Evolutionary conservation across 768 basidiomycete genomes (phyloP).

Genomic region (Lentinus tigrinus): DNA sequence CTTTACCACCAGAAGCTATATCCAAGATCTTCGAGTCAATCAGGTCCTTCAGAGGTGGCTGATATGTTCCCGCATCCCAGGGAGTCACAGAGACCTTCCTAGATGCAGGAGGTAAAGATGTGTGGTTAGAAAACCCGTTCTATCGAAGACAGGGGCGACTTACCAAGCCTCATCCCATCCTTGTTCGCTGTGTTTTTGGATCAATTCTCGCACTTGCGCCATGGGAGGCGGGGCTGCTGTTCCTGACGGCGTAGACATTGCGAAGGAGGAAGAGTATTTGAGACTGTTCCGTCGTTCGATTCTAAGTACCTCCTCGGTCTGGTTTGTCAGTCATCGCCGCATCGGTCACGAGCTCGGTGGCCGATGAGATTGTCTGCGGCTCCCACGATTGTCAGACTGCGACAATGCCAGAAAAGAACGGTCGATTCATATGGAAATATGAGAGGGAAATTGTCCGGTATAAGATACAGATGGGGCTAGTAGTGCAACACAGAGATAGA

Average conservation of each 20-base stretch:
- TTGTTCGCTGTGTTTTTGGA: neutral
- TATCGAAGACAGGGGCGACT: neutral
- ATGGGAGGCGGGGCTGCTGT: neutral
- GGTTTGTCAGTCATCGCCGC: no score
- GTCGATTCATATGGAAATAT: neutral
- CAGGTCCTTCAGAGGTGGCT: slow-evolving; percentile 55
- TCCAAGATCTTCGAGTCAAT: slow-evolving; percentile 44
- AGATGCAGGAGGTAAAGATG: neutral
- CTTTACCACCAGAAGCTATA: slow-evolving; percentile 42
- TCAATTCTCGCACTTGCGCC: slow-evolving; percentile 1
- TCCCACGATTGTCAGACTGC: no score
- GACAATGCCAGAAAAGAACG: neutral
- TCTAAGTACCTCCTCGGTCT: no score
- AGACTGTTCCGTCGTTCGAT: no score
- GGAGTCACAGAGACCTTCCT: slow-evolving; percentile 53
- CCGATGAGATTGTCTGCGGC: no score
- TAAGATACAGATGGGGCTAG: slow-evolving; percentile 18
- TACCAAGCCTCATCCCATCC: slow-evolving; percentile 26
- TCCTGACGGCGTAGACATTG: neutral
- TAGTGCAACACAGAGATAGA: slow-evolving; percentile 16
- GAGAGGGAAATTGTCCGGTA: slow-evolving; percentile 6
- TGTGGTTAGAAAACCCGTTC: neutral
- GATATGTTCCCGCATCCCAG: slow-evolving; percentile 58
- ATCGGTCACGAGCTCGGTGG: no score
- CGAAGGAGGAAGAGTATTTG: no score